Conservation (phyloP, 768 basidiomycete genomes). For the Antrodiella citrinella region DNA sequence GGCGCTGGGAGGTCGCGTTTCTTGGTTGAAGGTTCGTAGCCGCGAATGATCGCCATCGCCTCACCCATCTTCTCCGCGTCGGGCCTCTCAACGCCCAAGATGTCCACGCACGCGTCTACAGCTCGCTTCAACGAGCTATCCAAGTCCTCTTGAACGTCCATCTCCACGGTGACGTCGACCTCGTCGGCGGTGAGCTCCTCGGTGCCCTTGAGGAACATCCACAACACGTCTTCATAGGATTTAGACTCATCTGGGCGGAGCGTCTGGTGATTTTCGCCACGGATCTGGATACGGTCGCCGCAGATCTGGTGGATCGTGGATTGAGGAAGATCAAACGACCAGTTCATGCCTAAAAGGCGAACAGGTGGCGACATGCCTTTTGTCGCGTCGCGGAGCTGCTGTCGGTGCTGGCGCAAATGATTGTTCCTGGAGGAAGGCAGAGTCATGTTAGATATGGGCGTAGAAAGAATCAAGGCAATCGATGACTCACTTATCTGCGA, state of each 20-base stretch:
- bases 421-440: constrained; percentile 78
- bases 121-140: constrained; percentile 50
- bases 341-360: constrained; percentile 76
- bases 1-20: constrained; percentile 17
- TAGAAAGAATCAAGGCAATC: no score
- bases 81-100: constrained; percentile 49
- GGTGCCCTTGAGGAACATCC: constrained; percentile 61
- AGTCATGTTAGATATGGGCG: no score
- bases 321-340: constrained; percentile 46
- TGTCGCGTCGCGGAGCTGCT: constrained; percentile 51
- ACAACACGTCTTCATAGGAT: constrained; percentile 73
- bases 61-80: constrained; percentile 45
- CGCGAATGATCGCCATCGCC: constrained; percentile 34
- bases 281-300: constrained; percentile 58
- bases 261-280: constrained; percentile 83
- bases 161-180: constrained; percentile 63
- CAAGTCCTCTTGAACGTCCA: constrained; percentile 49
- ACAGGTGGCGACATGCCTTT: constrained; percentile 40
- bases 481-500: constrained; percentile 85
- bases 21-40: constrained; percentile 33
- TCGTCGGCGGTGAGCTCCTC: constrained; percentile 56
- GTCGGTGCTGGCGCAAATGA: constrained; percentile 76
- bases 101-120: constrained; percentile 45
- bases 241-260: constrained; percentile 52
- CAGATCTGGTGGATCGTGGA: constrained; percentile 69